Conservation (phyloP, 176 grass and related monocot genomes). For the Carex kokanica region DNA sequence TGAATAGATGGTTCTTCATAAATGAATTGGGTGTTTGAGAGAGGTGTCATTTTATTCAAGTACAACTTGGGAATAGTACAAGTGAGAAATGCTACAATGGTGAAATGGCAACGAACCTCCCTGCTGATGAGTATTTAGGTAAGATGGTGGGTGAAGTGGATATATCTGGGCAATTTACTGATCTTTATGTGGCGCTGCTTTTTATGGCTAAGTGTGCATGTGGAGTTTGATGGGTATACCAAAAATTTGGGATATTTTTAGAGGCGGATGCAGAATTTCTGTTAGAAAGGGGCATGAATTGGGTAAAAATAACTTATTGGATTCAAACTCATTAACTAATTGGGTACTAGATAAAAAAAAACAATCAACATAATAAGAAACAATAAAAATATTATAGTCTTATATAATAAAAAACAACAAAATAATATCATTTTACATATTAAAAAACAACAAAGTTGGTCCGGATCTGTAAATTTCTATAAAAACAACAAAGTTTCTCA, state of each 20-base stretch:
- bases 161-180: background rate
- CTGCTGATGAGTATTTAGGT: background rate
- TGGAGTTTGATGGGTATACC: background rate
- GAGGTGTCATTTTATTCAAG: slow-evolving; percentile 13
- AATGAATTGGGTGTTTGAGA: slow-evolving; percentile 12
- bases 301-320: too few species aligned
- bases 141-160: slow-evolving; percentile 4
- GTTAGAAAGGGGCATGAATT: too few species aligned
- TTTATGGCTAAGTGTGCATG: background rate
- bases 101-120: slow-evolving; percentile 3
- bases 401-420: too few species aligned
- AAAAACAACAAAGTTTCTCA: too few species aligned
- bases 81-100: background rate
- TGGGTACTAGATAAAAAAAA: too few species aligned
- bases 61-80: background rate
- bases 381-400: too few species aligned
- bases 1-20: slow-evolving; percentile 19
- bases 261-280: too few species aligned
- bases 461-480: too few species aligned
- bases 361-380: too few species aligned
- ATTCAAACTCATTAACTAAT: too few species aligned
- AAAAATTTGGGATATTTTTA: background rate
- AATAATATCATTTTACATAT: too few species aligned
- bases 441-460: too few species aligned
- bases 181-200: slow-evolving; percentile 12